Base-by-base conservation (phyloP, 495 filamentous ascomycete genomes). In the Apiosordaria backusii region DNA sequence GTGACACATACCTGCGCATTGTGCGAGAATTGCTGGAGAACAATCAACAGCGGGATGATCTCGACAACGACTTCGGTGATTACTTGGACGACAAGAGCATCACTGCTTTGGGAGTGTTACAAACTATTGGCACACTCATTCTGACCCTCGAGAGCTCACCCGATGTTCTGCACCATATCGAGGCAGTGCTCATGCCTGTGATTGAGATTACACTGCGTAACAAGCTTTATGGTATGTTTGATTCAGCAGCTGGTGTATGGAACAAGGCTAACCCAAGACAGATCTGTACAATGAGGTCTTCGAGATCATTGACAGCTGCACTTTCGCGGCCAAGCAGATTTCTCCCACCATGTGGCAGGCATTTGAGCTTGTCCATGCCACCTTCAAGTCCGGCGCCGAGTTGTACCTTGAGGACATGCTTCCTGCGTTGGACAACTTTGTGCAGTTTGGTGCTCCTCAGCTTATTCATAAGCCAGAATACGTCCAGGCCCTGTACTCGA, bases 351-450 rank as follows among this genome's bases (percentile, higher is more conserved):
- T 99, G 95, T 99, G 95, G 95, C 87, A 92, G 73, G 93, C 96
- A 2, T 99, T 99, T 71, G 92, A 93, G 77, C 87, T 98, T 27
- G 95, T 99, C 66, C 96, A 98, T 76, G 86, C 90, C 68, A 97
- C 94, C 9, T 99, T 99, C 84, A 97, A 97, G 81, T 89, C 92
- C 55, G 93, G 95, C 35, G 95, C 95, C 18, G 95, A 98, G 81
- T 83, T 98, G 23, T 99, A 98, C 70, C 86, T 99, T n/a, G 93
- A 97, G 75, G 95, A 99, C 67, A 99, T 99, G 95, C 88, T 99
- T 26, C 95, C 95, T 3, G 94, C 96, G 0, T 84, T 99, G 19
- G 95, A 99, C 79, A 99, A 99, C 78, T 97, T 95, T 72, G 90
- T 99, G 54, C 87, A 93, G 62, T 99, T 96, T 75, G 95, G 95